Percentiles rank a stretch among this genome's conserved stretches.
These are phyloP conservation scores for Lepiota brunneoincarnata DNA, from an alignment of 768 basidiomycete genomes.

Conservation along the genomic window DNA sequence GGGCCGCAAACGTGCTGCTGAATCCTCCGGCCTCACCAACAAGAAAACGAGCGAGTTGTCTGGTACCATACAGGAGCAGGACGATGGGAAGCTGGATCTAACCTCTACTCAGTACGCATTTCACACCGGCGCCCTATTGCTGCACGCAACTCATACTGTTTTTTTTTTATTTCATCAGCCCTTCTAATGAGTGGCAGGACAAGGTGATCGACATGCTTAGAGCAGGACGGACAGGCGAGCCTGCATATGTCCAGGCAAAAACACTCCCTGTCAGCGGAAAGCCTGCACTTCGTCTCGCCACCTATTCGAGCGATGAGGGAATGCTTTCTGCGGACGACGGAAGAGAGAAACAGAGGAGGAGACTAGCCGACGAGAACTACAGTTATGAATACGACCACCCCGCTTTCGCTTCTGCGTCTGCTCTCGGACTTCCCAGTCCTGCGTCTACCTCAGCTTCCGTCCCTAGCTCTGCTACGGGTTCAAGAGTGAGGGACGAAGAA, in stretches of 20 bases:
- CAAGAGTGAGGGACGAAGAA: constrained; percentile 2
- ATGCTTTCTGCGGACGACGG: constrained; percentile 32
- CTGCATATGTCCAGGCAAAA: neutral
- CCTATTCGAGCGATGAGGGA: constrained; percentile 25
- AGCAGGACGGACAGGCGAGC: constrained; percentile 18
- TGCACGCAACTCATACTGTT: neutral
- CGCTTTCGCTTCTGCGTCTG: constrained; percentile 19
- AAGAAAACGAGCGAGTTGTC: constrained; percentile 19
- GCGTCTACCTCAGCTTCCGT: constrained; percentile 7
- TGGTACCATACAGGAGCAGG: constrained; percentile 20
- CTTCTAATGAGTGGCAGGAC: constrained; percentile 85
- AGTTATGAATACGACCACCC: constrained; percentile 16
- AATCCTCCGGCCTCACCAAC: constrained; percentile 15
- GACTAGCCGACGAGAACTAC: constrained; percentile 33
- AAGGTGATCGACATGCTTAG: constrained; percentile 46
- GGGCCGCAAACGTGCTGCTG: constrained; percentile 54
- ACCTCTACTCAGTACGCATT: constrained; percentile 61
- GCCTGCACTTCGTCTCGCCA: constrained; percentile 8
- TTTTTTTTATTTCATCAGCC: constrained; percentile 48
- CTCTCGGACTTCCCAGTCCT: constrained; percentile 19
- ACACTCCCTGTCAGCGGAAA: neutral
- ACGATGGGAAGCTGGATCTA: constrained; percentile 31
- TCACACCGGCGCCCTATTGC: constrained; percentile 7
- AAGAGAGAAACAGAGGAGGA: constrained; percentile 45
- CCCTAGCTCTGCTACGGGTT: neutral